These are phyloP conservation scores for Spathaspora girioi DNA, from an alignment of 805 yeast species.

Conservation along the genomic window DNA sequence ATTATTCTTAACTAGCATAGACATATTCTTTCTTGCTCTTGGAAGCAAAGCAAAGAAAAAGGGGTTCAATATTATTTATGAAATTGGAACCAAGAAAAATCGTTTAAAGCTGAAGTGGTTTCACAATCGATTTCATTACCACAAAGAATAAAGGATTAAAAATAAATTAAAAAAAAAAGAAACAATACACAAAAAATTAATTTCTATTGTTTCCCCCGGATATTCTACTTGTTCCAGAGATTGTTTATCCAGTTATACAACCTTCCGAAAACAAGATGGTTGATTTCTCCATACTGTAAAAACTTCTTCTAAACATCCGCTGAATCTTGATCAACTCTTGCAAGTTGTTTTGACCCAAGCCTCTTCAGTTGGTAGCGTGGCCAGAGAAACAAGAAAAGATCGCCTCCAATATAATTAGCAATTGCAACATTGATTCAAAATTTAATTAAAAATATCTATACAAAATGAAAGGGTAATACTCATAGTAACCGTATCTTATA, in stretches of 20 bases:
- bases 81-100: background rate
- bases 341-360: no score
- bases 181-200: background rate
- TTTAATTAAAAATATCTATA: background rate
- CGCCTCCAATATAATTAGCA: no score
- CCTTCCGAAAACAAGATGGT: no score
- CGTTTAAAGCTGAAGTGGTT: background rate
- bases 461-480: background rate
- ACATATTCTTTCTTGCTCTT: background rate
- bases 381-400: no score
- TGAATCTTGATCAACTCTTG: no score
- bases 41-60: background rate
- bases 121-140: background rate
- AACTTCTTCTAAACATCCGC: no score
- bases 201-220: background rate
- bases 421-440: no score
- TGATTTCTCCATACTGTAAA: no score
- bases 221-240: background rate
- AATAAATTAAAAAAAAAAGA: no score
- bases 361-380: no score
- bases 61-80: background rate
- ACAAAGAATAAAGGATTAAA: background rate
- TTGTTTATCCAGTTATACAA: no score
- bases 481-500: background rate
- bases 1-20: background rate